Evolutionary conservation across 1,284 basidiomycete genomes (phyloP).

Genomic region (Paramarasmius palmivorus): DNA sequence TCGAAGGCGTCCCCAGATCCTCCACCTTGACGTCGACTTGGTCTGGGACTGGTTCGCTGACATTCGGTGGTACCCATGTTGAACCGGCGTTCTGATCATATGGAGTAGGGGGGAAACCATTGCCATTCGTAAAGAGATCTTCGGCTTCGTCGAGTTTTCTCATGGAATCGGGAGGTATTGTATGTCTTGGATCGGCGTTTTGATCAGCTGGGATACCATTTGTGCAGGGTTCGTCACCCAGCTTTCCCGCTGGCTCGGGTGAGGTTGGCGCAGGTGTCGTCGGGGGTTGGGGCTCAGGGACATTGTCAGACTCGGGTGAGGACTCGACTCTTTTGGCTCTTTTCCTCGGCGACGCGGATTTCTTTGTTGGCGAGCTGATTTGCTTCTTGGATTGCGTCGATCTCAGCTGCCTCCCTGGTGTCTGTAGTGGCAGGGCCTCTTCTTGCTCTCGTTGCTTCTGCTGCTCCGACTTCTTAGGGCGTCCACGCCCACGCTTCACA

Average conservation of each 20-base stretch:
- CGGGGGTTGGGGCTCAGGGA: not conserved
- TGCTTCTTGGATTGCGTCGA: not conserved
- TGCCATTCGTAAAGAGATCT: too few relatives aligned
- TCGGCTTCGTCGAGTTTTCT: too few relatives aligned
- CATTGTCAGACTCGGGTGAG: not conserved
- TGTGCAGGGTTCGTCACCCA: not conserved
- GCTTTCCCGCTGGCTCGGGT: not conserved
- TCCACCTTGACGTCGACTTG: constrained; percentile 23
- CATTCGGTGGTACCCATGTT: too few relatives aligned
- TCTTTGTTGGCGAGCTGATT: not conserved
- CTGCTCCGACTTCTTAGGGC: not conserved
- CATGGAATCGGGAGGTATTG: too few relatives aligned
- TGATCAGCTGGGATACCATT: too few relatives aligned
- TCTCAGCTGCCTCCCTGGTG: not conserved
- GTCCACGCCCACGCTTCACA: not conserved
- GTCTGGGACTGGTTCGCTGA: not conserved
- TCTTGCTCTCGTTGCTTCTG: not conserved
- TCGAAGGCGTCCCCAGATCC: constrained; percentile 43
- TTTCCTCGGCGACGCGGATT: not conserved
- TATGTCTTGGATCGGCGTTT: too few relatives aligned
- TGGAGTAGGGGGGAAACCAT: too few relatives aligned
- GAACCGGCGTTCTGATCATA: too few relatives aligned
- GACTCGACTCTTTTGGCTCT: not conserved
- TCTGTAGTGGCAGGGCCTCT: not conserved
- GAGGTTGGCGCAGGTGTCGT: not conserved